These are phyloP conservation scores for Malus hybrid DNA, from an alignment of 331 rosid species.

Conservation along the genomic window DNA sequence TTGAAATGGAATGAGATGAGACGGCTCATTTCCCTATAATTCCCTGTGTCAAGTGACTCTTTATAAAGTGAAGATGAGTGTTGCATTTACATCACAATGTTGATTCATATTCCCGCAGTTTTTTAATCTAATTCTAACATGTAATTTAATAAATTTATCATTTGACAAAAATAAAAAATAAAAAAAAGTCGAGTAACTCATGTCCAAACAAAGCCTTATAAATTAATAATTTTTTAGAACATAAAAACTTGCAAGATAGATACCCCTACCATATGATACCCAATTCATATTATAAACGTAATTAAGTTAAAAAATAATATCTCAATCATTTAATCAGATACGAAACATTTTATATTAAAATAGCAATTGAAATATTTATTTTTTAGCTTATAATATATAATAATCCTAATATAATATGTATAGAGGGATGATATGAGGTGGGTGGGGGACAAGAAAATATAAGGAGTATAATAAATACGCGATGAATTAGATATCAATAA, in stretches of 20 bases:
- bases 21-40: constrained; percentile 29
- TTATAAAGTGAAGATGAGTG: accelerated
- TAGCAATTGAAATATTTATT: background rate
- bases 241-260: background rate
- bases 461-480: constrained; percentile 38
- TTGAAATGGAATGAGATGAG: constrained; percentile 1
- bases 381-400: no score
- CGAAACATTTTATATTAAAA: background rate
- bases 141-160: no score
- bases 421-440: constrained; percentile 20
- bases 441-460: constrained; percentile 41
- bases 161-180: no score
- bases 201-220: constrained; percentile 12
- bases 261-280: constrained; percentile 10
- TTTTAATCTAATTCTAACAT: accelerated
- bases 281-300: background rate
- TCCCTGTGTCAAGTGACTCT: background rate
- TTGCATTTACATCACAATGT: accelerated
- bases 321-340: background rate
- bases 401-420: background rate
- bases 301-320: background rate
- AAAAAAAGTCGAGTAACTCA: background rate
- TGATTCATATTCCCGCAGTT: accelerated
- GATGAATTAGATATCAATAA: constrained; percentile 48
- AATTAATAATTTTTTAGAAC: background rate